A percentile compares a stretch with the other conserved stretches of the same genome.
Evolutionary conservation across 2,329 filamentous ascomycete genomes (phyloP).

Genomic region (Chaetoscypha palmicola): DNA sequence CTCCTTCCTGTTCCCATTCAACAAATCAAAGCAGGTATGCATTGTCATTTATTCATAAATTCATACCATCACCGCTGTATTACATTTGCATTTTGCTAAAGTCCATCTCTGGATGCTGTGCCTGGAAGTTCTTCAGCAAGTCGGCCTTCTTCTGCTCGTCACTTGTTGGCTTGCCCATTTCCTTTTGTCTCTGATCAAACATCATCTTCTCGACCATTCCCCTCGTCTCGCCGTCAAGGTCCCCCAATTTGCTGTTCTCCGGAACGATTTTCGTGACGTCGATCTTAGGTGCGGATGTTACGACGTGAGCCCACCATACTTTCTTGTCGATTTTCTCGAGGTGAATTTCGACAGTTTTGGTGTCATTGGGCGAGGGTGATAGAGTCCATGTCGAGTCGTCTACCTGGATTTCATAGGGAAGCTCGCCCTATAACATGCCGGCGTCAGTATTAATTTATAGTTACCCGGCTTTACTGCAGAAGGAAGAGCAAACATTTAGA

Average conservation of each 20-base stretch:
- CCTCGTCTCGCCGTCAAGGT: conserved; percentile 90
- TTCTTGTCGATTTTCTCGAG: conserved; percentile 95
- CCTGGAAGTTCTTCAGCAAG: conserved; percentile 86
- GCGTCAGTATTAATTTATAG: too few relatives aligned
- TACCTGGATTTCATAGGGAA: conserved; percentile 69
- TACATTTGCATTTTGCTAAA: conserved; percentile 64
- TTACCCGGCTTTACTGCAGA: too few relatives aligned
- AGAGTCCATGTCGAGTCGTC: conserved; percentile 97
- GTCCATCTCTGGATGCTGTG: conserved; percentile 58
- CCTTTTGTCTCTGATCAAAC: conserved; percentile 97
- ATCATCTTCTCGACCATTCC: conserved; percentile 99
- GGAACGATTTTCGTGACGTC: conserved; percentile 93
- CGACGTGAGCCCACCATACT: conserved; percentile 96
- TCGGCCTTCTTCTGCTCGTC: conserved; percentile 96
- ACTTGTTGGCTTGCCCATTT: conserved; percentile 77
- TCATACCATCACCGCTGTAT: neutral
- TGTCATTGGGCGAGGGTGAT: conserved; percentile 49
- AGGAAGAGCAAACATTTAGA: conserved; percentile 55
- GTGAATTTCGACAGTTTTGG: conserved; percentile 75
- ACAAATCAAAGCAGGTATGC: too few relatives aligned
- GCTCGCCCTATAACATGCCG: conserved; percentile 58
- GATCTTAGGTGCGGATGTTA: conserved; percentile 80
- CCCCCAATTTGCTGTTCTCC: conserved; percentile 83
- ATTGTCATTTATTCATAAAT: neutral
- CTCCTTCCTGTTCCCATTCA: neutral